Base-by-base conservation (phyloP, 78 protist species). In the Dictyostelium capitatum region DNA sequence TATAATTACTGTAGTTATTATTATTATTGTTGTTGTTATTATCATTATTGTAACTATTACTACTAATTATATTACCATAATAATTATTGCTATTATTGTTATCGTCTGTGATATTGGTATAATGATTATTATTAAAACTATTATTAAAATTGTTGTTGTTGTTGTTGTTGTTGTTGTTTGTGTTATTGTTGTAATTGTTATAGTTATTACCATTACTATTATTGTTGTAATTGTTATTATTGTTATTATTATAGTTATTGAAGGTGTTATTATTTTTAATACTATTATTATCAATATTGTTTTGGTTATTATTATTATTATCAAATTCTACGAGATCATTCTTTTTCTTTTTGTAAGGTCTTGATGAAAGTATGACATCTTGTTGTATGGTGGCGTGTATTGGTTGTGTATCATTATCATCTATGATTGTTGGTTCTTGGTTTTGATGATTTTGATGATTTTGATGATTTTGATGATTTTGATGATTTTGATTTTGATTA, bases 231-330 rank as follows among this genome's bases (percentile, higher is more conserved):
- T 59, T 59, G 8, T 59, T 59, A 59, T n/a, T n/a, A 59, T 59
- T 59, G 10, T n/a, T n/a, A n/a, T 59, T 59, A 59, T 59, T 59
- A 59, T 56, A 20, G n/a, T 59, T 59, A 59, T 59, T 59, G 25
- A 20, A 9, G 25, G 19, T n/a, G 7, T n/a, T n/a, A 59, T n/a
- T 59, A 59, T n/a, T 59, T 23, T 59, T 59, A 59, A 20, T 59
- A n/a, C 25, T n/a, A 59, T 59, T 59, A 59, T 59, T 59, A 59
- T 59, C n/a, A n/a, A 20, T 59, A n/a, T 59, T 56, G n/a, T 56
- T 56, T 20, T 56, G 17, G n/a, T 56, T 56, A 56, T 56, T 56
- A 56, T 59, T 59, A 59, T 59, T 59, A 23, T 20, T 59, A n/a
- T 59, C 43, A 37, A 37, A 37, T 37, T 37, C 43, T 3, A 37